Evolutionary conservation across 2,329 filamentous ascomycete genomes (phyloP), one percentile per base, ranked within the genome.

Genomic region (Ceratocystis albifundus): DNA sequence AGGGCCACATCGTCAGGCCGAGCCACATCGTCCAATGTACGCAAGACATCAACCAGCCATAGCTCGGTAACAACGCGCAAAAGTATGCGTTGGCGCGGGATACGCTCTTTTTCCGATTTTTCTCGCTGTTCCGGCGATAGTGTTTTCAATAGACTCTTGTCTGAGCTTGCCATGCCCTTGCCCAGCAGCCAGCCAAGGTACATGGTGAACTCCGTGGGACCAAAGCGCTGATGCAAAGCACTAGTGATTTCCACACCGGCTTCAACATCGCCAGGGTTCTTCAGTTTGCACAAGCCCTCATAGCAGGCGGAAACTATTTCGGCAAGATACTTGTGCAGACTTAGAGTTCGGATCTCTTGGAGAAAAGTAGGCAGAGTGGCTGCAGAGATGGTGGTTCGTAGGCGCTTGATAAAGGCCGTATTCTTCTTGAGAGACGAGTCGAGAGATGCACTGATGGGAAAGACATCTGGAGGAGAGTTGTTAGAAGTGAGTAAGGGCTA

Each of bases 381-480:
- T 62, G 89, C 79, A 69, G 88, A 92, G 69, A 97, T 87, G 68
- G 90, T 89, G 67, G 93, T 96, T 71, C 93, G 89, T 66, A 97
- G 82, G 73, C 93, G 90, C 77, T 96, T 96, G 74, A 97, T 97
- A 76, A 97, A 96, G 70, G 92, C 91, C 3, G 93, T 97, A 73
- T 97, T 97, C 80, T 96, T 97, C 79, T 96, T 96, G 75, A 97
- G 82, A 64, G 92, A 94, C 64, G 93, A 96, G 76, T 97, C 93
- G 73, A 97, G 87, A 36, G 89, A 88, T 73, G 84, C 83, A 75
- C 84, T 86, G 71, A 94, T 86, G 65, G 84, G 77, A 73, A 95
- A 90, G 69, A 95, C 78, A 79, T 89, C 91, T 95, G 62, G 20
- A 46, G 62, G 17, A 25, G 55, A 48, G 30, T 57, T 66, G 69